Evolutionary conservation across 306 rosid genomes (phyloP).

Genomic region (Cucurbita argyrosperma): DNA sequence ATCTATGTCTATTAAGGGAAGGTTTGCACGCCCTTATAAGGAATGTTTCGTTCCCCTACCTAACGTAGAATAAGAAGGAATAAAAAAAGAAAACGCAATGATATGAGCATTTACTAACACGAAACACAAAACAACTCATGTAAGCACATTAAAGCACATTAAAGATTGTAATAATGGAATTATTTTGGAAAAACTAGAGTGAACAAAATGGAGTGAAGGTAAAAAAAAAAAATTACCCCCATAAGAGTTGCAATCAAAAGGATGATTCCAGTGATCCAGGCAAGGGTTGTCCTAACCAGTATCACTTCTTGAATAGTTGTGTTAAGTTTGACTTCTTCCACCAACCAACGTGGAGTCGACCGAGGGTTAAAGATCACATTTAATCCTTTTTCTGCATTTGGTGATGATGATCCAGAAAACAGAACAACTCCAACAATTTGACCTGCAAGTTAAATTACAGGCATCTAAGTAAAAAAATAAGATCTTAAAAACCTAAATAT

Average conservation of each 20-base stretch:
- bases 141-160: not conserved
- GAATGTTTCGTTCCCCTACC: no score
- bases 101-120: not conserved
- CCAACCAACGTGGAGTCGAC: slow-evolving; percentile 48
- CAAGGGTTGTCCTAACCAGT: slow-evolving; percentile 65
- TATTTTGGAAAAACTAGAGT: not conserved
- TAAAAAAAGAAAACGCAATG: no score
- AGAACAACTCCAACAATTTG: slow-evolving; percentile 79
- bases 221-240: slow-evolving; percentile 50
- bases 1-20: no score
- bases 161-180: not conserved
- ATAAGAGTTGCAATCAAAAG: slow-evolving; percentile 66
- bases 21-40: no score
- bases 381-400: slow-evolving; percentile 34
- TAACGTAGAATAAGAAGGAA: no score
- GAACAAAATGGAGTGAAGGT: not conserved
- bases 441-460: slow-evolving; percentile 38
- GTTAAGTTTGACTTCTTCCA: slow-evolving; percentile 22
- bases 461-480: not conserved
- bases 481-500: not conserved
- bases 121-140: not conserved
- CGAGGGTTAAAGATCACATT: slow-evolving; percentile 37
- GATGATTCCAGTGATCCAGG: slow-evolving; percentile 81
- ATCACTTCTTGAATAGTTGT: slow-evolving; percentile 19
- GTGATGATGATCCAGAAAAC: slow-evolving; percentile 24